These are phyloP conservation scores for Chytriomyces sp. DNA, from an alignment of 192 early-diverging fungal genomes.

Conservation along the genomic window DNA sequence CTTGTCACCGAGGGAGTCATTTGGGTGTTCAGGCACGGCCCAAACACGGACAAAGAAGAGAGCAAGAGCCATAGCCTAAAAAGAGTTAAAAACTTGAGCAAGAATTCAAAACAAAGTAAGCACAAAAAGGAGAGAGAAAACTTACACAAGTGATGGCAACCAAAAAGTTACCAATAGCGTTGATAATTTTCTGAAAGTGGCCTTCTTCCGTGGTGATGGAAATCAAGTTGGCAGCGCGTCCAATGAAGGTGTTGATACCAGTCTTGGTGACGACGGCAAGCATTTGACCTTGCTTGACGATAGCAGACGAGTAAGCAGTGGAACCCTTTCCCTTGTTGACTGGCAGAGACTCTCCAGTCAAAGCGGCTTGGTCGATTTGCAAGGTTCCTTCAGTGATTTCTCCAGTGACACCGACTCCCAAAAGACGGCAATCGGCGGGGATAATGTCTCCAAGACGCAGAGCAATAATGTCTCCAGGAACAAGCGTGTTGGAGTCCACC, in stretches of 20 bases:
- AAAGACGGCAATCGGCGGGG: conserved; percentile 87
- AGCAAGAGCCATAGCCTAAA: conserved; percentile 50
- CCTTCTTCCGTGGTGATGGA: conserved; percentile 87
- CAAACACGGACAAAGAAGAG: conserved; percentile 66
- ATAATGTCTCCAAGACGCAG: conserved; percentile 94
- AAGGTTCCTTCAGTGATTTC: conserved; percentile 80
- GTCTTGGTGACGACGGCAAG: conserved; percentile 93
- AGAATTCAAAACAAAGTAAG: neutral
- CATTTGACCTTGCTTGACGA: conserved; percentile 95
- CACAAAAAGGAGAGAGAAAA: conserved; percentile 28
- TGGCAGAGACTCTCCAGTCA: conserved; percentile 93
- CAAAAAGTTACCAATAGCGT: conserved; percentile 87
- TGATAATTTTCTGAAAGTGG: conserved; percentile 92
- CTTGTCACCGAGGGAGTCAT: conserved; percentile 34
- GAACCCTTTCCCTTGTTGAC: conserved; percentile 82
- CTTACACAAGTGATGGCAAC: conserved; percentile 67
- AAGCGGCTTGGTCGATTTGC: conserved; percentile 88
- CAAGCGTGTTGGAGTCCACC: conserved; percentile 78
- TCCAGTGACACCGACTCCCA: conserved; percentile 59
- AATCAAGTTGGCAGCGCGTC: conserved; percentile 91
- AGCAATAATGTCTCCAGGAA: conserved; percentile 91
- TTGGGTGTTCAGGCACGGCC: conserved; percentile 60
- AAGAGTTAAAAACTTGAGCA: neutral
- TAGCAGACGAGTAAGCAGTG: conserved; percentile 89
- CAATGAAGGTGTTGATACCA: conserved; percentile 91